Evolutionary conservation across 192 early-diverging fungal genomes (phyloP).

Genomic region (Backusella circina): DNA sequence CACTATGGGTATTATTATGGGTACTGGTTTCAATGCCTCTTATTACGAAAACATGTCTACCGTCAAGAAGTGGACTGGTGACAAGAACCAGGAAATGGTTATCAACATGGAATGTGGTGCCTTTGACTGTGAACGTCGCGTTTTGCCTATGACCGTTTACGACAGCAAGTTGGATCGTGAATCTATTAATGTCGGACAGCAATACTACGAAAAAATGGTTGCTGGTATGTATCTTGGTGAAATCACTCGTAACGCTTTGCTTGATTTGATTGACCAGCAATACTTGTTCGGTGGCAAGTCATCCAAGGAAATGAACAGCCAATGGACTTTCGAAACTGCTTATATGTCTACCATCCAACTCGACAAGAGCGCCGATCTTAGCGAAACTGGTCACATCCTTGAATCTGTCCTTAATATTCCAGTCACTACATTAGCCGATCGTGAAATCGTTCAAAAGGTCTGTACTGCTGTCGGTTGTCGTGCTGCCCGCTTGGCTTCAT

Average conservation of each 20-base stretch:
- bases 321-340: slow-evolving; percentile 73
- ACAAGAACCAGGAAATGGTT: slow-evolving; percentile 61
- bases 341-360: slow-evolving; percentile 69
- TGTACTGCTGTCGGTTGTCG: slow-evolving; percentile 79
- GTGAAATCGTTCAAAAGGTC: slow-evolving; percentile 73
- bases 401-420: slow-evolving; percentile 66
- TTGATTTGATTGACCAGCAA: slow-evolving; percentile 74
- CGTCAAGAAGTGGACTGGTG: slow-evolving; percentile 43
- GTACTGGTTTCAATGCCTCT: slow-evolving; percentile 86
- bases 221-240: slow-evolving; percentile 95
- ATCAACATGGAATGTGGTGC: slow-evolving; percentile 97
- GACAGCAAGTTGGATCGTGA: slow-evolving; percentile 81
- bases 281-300: slow-evolving; percentile 70
- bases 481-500: slow-evolving; percentile 77
- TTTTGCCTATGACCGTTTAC: slow-evolving; percentile 80
- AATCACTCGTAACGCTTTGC: slow-evolving; percentile 69
- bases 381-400: slow-evolving; percentile 60
- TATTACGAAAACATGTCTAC: slow-evolving; percentile 53
- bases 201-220: slow-evolving; percentile 92
- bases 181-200: slow-evolving; percentile 77
- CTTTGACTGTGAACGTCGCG: slow-evolving; percentile 70
- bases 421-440: slow-evolving; percentile 71
- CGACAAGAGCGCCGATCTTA: slow-evolving; percentile 62
- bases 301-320: slow-evolving; percentile 59
- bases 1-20: slow-evolving; percentile 86